Conservation (phyloP, 768 basidiomycete genomes). For the Leccinum boreale region DNA sequence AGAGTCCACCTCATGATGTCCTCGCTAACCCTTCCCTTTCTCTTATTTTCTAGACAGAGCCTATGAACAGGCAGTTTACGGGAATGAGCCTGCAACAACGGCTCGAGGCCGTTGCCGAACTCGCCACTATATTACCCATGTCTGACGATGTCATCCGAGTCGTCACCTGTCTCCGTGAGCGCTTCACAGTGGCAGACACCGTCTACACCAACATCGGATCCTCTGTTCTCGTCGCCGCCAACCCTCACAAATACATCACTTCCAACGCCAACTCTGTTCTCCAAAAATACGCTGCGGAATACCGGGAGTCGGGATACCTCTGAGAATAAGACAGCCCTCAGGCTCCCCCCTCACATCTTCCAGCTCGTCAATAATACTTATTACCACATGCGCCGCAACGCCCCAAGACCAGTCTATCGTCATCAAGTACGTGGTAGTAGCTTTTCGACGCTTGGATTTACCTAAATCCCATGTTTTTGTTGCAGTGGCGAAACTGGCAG, state of each 20-base stretch:
- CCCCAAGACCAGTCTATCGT: slow-evolving; percentile 90
- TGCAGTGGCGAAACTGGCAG: slow-evolving; percentile 86
- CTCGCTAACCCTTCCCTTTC: too few relatives aligned
- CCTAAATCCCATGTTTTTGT: slow-evolving; percentile 1
- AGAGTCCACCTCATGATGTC: too few relatives aligned
- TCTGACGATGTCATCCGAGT: slow-evolving; percentile 87
- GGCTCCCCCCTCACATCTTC: slow-evolving; percentile 88
- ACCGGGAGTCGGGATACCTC: slow-evolving; percentile 63
- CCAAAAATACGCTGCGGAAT: slow-evolving; percentile 83
- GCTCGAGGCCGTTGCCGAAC: slow-evolving; percentile 70
- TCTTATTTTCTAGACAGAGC: background rate
- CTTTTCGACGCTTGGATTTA: background rate
- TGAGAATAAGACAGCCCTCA: slow-evolving; percentile 51
- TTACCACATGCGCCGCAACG: slow-evolving; percentile 93
- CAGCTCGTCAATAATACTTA: slow-evolving; percentile 89
- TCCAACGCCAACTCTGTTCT: slow-evolving; percentile 82
- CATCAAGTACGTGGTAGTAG: slow-evolving; percentile 63
- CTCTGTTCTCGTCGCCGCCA: slow-evolving; percentile 76
- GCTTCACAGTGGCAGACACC: slow-evolving; percentile 80
- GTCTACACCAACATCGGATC: slow-evolving; percentile 77
- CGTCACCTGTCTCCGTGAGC: slow-evolving; percentile 79
- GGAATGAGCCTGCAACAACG: slow-evolving; percentile 54
- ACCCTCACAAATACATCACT: slow-evolving; percentile 88
- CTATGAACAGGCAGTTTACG: slow-evolving; percentile 44
- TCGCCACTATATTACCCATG: slow-evolving; percentile 59